Evolutionary conservation across 2,329 filamentous ascomycete genomes (phyloP), one percentile per base, ranked within the genome.

Genomic region (Trichoderma sp.): DNA sequence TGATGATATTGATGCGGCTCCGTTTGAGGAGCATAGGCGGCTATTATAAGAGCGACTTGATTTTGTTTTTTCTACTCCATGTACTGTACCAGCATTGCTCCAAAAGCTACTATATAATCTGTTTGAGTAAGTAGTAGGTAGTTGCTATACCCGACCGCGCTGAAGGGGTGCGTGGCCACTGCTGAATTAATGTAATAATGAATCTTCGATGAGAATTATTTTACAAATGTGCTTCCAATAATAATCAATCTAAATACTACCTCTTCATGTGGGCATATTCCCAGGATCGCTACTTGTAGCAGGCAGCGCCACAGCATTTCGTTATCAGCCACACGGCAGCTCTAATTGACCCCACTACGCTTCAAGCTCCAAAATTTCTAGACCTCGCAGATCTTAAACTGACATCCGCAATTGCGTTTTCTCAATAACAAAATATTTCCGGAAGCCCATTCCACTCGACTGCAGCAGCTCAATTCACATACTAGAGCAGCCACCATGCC

Each of bases 401-500:
- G n/a, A 0, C 47, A 43, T 62, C 29, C 47, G 57, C 53, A 58
- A 58, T 43, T 49, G 27, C 3, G 5, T 31, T 33, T 55, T 37
- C 31, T 56, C 57, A n/a, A 62, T 27, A 37, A 13, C 24, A 31
- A n/a, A n/a, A 16, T 29, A 5, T 29, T 37, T n/a, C 24, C 1
- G 5, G 7, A 29, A 11, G 11, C 21, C 21, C n/a, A n/a, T 37
- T 37, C 11, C 19, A 5, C 21, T 33, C 27, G n/a, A 24, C 33
- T 11, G 3, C 2, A 31, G 3, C 29, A 43, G 19, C 16, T 29
- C 53, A 60, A 58, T 59, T 40, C 43, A 13, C 31, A 68, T 29
- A 16, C 3, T 5, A 3, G 24, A 58, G 27, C 37, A 13, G 5
- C 19, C 21, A 4, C 31, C 74, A 97, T 97, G 95, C 94, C 95